Conservation (phyloP, 345 rosid species). For the Zanthoxylum bungeanum region DNA sequence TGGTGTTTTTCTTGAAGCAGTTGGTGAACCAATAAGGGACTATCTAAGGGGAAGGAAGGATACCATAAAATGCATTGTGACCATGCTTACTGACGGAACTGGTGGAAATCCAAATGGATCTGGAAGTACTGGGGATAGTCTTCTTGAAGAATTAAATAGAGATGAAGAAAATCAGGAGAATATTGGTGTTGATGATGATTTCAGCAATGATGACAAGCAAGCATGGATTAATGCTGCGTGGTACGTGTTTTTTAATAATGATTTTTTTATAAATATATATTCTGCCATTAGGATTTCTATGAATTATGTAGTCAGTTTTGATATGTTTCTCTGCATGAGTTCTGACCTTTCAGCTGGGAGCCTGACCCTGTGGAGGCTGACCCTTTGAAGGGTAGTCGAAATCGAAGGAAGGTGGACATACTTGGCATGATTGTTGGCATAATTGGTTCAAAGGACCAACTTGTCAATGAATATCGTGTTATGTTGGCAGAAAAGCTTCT, state of each 20-base stretch:
- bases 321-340: conserved; percentile 16
- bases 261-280: neutral
- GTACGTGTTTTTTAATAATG: conserved; percentile 29
- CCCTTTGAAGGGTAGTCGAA: conserved; percentile 80
- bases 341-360: conserved; percentile 69
- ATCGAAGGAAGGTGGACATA: conserved; percentile 81
- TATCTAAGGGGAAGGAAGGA: conserved; percentile 91
- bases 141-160: conserved; percentile 93
- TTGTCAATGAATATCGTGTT: conserved; percentile 90
- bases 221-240: conserved; percentile 76
- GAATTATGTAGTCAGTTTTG: conserved; percentile 14
- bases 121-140: conserved; percentile 88
- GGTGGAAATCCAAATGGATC: conserved; percentile 82
- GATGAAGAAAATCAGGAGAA: conserved; percentile 88
- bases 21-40: conserved; percentile 95
- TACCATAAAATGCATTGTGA: conserved; percentile 91
- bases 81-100: conserved; percentile 96
- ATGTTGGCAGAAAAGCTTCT: conserved; percentile 98
- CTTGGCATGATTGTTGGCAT: conserved; percentile 93
- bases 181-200: conserved; percentile 64
- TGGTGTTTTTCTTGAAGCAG: conserved; percentile 93
- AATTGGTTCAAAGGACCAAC: conserved; percentile 93
- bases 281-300: neutral
- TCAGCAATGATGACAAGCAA: conserved; percentile 81
- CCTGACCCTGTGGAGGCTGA: conserved; percentile 99